Evolutionary conservation across 306 rosid genomes (phyloP).

Genomic region (Inga laurina): DNA sequence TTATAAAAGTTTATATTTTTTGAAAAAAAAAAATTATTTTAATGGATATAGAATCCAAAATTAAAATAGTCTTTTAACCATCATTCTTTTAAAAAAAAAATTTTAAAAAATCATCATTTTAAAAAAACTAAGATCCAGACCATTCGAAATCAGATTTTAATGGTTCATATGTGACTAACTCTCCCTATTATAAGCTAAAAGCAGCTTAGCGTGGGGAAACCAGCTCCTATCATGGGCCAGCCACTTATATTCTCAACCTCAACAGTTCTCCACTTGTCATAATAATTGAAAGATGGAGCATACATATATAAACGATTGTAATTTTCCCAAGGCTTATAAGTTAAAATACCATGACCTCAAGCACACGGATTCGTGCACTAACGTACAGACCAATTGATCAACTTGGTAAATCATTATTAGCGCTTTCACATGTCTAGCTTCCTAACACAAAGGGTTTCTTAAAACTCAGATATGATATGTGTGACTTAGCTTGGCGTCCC

Average conservation of each 20-base stretch:
- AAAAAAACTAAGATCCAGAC: too few relatives aligned
- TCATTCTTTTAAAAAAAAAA: too few relatives aligned
- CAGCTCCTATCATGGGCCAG: neutral
- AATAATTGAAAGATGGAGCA: neutral
- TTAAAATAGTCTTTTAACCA: too few relatives aligned
- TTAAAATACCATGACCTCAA: neutral
- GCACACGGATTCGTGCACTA: neutral
- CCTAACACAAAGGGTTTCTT: neutral
- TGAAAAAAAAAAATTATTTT: too few relatives aligned
- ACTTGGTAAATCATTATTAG: neutral
- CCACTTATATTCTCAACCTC: neutral
- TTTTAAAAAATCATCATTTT: too few relatives aligned
- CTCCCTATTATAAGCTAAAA: too few relatives aligned
- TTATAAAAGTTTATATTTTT: too few relatives aligned
- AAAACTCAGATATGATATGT: too few relatives aligned
- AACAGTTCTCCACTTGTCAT: neutral
- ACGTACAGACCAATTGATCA: neutral
- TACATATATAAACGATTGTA: neutral
- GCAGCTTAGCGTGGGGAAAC: too few relatives aligned
- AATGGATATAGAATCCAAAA: too few relatives aligned
- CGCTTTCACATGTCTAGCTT: neutral
- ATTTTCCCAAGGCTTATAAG: neutral
- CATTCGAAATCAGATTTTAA: too few relatives aligned
- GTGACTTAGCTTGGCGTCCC: neutral
- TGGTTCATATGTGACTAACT: too few relatives aligned